These are phyloP conservation scores for Lupinus albus DNA, from an alignment of 306 rosid species.

Conservation along the genomic window DNA sequence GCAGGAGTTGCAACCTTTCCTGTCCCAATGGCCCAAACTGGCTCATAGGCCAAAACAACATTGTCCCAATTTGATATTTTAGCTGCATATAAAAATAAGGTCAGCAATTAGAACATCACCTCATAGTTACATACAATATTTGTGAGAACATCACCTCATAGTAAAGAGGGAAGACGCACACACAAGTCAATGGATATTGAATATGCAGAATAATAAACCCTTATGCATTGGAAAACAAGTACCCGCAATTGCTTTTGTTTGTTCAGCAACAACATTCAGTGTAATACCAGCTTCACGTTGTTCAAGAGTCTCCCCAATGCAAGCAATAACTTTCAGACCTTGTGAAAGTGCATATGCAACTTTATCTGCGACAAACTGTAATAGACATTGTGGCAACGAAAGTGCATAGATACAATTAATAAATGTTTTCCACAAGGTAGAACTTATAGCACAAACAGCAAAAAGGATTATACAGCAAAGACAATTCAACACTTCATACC, in stretches of 20 bases:
- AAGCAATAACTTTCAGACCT: constrained; percentile 86
- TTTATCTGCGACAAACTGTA: constrained; percentile 83
- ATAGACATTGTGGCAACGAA: background rate
- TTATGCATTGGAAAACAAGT: background rate
- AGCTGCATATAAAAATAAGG: constrained; percentile 35
- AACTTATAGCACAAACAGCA: background rate
- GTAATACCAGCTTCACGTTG: constrained; percentile 81
- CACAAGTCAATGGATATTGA: too few species aligned
- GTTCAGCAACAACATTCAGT: constrained; percentile 66
- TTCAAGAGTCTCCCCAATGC: constrained; percentile 89
- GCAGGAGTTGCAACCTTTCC: constrained; percentile 92
- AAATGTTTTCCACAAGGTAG: constrained; percentile 19
- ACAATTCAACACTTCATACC: constrained; percentile 48
- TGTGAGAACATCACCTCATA: too few species aligned
- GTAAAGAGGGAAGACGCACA: too few species aligned
- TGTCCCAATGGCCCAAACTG: constrained; percentile 94
- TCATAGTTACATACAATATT: too few species aligned
- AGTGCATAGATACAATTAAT: background rate
- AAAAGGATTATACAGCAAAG: constrained; percentile 15
- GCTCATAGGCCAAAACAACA: constrained; percentile 83
- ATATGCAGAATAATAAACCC: background rate
- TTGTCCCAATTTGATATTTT: constrained; percentile 65
- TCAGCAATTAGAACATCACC: too few species aligned
- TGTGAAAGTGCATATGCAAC: constrained; percentile 83
- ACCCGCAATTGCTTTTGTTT: constrained; percentile 92